phyloP scores from a whole-genome alignment of 257 asterid species.

The Solanum pimpinellifolium region DNA sequence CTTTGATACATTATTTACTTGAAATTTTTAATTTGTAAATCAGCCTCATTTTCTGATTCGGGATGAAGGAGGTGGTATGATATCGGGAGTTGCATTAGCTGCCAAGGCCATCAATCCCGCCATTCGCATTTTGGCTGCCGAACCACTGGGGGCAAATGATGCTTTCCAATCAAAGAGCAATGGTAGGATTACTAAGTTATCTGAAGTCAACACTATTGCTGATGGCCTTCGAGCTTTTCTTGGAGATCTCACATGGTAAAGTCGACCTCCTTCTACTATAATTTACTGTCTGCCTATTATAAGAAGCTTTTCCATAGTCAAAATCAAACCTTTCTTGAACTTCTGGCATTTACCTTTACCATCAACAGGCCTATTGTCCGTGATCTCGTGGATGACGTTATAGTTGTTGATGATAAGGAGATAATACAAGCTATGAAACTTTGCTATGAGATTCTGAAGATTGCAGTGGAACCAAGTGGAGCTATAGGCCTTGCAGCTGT shows the following conservation, averaged over 20 bases:
- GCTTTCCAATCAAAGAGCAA: slow-evolving; percentile 61
- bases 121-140: slow-evolving; percentile 66
- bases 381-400: slow-evolving; percentile 74
- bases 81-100: slow-evolving; percentile 84
- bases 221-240: slow-evolving; percentile 90
- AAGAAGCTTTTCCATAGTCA: neutral
- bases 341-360: neutral
- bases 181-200: slow-evolving; percentile 49
- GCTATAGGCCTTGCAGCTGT: slow-evolving; percentile 90
- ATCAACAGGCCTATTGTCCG: slow-evolving; percentile 74
- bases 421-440: slow-evolving; percentile 64
- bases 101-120: slow-evolving; percentile 75
- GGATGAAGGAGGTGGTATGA: slow-evolving; percentile 72
- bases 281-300: neutral
- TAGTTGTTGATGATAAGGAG: slow-evolving; percentile 61
- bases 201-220: slow-evolving; percentile 66
- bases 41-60: neutral
- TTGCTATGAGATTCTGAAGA: slow-evolving; percentile 68
- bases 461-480: slow-evolving; percentile 88
- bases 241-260: slow-evolving; percentile 82
- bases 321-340: neutral
- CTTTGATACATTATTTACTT: neutral
- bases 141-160: slow-evolving; percentile 90
- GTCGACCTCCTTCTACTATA: neutral
- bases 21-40: neutral